Conservation (phyloP, 2,329 filamentous ascomycete species). For the Talaromyces marneffei region DNA sequence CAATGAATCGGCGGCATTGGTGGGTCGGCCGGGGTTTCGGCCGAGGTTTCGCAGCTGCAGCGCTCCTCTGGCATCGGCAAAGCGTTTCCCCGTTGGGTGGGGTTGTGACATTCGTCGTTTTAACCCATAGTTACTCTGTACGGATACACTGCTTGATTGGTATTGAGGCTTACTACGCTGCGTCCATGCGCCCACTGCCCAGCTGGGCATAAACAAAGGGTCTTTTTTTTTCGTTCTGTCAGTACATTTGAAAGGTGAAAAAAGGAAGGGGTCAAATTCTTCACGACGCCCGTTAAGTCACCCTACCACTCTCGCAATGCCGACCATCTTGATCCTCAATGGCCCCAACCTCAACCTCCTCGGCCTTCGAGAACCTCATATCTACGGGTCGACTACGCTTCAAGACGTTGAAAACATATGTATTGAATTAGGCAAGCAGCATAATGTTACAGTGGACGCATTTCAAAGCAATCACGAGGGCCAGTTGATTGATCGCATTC, state of each 20-base stretch:
- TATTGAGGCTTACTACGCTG: not conserved
- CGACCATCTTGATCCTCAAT: conserved; percentile 64
- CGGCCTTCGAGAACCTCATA: conserved; percentile 64
- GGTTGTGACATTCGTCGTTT: not conserved
- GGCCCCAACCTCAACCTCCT: conserved; percentile 80
- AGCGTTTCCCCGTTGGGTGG: conserved; percentile 2
- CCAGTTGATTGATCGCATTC: conserved; percentile 66
- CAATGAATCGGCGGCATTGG: not conserved
- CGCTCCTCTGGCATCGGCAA: not conserved
- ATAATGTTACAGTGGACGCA: conserved; percentile 48
- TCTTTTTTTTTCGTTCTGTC: not conserved
- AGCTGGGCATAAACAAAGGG: not conserved
- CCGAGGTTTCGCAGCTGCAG: too few species aligned
- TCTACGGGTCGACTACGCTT: conserved; percentile 68
- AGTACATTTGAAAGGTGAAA: not conserved
- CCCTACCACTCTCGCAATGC: conserved; percentile 1
- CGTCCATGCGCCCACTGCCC: not conserved
- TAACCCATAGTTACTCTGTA: too few species aligned
- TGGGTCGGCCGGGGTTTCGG: not conserved
- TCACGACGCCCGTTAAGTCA: not conserved
- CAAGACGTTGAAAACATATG: conserved; percentile 52
- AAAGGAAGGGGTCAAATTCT: not conserved
- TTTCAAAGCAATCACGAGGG: conserved; percentile 79
- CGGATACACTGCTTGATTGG: too few species aligned
- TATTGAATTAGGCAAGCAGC: conserved; percentile 44